Conservation (phyloP, 768 basidiomycete genomes). For the Pholiota molesta region DNA sequence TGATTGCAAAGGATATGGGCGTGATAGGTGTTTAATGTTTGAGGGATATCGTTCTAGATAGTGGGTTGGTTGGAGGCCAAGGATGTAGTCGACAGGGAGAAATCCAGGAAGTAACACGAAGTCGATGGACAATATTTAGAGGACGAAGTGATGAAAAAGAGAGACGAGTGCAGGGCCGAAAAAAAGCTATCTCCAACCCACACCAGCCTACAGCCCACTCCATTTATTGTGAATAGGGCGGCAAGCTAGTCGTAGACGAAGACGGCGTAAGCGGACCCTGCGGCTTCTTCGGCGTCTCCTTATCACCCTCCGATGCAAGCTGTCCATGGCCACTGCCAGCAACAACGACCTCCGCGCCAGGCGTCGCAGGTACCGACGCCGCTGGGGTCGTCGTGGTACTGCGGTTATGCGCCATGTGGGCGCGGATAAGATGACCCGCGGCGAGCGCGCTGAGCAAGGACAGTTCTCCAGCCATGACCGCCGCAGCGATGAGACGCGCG, state of each 20-base stretch:
- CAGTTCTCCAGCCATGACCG: slow-evolving; percentile 98
- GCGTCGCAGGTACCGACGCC: slow-evolving; percentile 61
- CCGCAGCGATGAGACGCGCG: slow-evolving; percentile 86
- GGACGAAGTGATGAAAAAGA: too few species aligned
- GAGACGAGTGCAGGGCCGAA: background rate
- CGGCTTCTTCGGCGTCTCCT: background rate
- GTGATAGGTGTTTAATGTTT: too few species aligned
- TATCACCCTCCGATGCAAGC: slow-evolving; percentile 2
- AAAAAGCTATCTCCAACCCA: background rate
- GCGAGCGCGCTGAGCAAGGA: slow-evolving; percentile 91
- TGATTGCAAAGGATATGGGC: too few species aligned
- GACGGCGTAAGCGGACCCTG: slow-evolving; percentile 19
- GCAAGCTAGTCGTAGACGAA: slow-evolving; percentile 18
- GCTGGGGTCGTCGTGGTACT: slow-evolving; percentile 71
- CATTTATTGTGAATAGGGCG: slow-evolving; percentile 23
- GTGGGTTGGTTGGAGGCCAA: too few species aligned
- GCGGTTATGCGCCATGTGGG: slow-evolving; percentile 91
- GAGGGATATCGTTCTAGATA: too few species aligned
- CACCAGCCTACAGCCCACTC: background rate
- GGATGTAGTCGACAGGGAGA: too few species aligned
- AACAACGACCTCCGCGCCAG: slow-evolving; percentile 31
- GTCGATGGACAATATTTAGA: too few species aligned
- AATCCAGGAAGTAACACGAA: too few species aligned
- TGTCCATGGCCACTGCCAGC: slow-evolving; percentile 4
- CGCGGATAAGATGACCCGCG: slow-evolving; percentile 92